A percentile compares a stretch with the other conserved stretches of the same genome.
These are phyloP conservation scores for Kwoniella bestiolae DNA, from an alignment of 768 basidiomycete genomes.

Conservation along the genomic window DNA sequence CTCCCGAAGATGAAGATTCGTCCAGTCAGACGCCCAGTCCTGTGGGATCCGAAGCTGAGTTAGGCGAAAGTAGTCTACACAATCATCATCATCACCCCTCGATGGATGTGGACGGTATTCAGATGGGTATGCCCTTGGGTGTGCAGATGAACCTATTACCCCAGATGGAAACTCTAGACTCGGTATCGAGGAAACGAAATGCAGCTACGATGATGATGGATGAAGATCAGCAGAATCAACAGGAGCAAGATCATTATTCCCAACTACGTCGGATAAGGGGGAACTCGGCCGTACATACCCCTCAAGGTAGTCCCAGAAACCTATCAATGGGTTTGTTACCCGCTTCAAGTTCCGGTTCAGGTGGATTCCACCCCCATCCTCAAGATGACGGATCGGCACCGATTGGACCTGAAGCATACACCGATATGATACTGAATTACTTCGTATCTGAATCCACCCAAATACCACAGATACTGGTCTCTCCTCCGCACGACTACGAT, in stretches of 20 bases:
- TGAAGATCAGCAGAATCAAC: conserved; percentile 47
- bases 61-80: conserved; percentile 10
- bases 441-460: conserved; percentile 97
- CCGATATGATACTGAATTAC: conserved; percentile 95
- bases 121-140: conserved; percentile 16
- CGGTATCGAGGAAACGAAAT: conserved; percentile 36
- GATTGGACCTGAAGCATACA: conserved; percentile 64
- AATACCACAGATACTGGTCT: conserved; percentile 82
- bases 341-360: conserved; percentile 14
- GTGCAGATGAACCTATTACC: conserved; percentile 22
- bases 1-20: conserved; percentile 42
- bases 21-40: conserved; percentile 44
- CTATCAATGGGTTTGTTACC: conserved; percentile 27
- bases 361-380: conserved; percentile 1
- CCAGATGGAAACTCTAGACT: conserved; percentile 22
- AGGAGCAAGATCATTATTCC: conserved; percentile 31
- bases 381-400: conserved; percentile 28
- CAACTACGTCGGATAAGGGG: conserved; percentile 37
- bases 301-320: conserved; percentile 30
- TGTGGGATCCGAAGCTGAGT: conserved; percentile 18
- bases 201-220: conserved; percentile 35
- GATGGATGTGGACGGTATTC: conserved; percentile 41
- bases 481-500: conserved; percentile 88
- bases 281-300: conserved; percentile 45
- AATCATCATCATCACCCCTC: not conserved